A percentile compares a stretch with the other conserved stretches of the same genome.
Evolutionary conservation across 2,329 filamentous ascomycete species (phyloP).

Genomic region (Colletotrichum eremochloae): DNA sequence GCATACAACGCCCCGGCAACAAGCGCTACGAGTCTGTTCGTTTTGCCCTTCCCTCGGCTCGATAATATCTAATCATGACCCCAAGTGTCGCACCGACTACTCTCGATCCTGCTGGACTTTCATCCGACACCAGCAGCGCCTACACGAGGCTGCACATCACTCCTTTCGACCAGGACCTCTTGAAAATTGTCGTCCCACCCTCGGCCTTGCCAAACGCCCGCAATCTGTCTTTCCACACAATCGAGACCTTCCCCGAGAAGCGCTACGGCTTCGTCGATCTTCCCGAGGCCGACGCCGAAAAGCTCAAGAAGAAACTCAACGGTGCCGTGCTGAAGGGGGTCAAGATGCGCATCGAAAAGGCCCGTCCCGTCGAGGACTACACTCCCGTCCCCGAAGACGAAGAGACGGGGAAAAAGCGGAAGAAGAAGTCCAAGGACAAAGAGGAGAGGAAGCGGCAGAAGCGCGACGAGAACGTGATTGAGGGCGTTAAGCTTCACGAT

Average conservation of each 20-base stretch:
- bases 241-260: slow-evolving; percentile 91
- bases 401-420: slow-evolving; percentile 56
- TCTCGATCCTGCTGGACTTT: slow-evolving; percentile 18
- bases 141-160: slow-evolving; percentile 84
- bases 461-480: slow-evolving; percentile 63
- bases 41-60: background rate
- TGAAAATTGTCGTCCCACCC: slow-evolving; percentile 78
- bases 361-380: slow-evolving; percentile 72
- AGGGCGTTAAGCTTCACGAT: slow-evolving; percentile 78
- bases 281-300: slow-evolving; percentile 85
- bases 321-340: slow-evolving; percentile 85
- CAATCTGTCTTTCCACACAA: slow-evolving; percentile 87
- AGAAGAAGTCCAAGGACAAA: slow-evolving; percentile 54
- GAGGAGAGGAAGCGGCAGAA: slow-evolving; percentile 63
- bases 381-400: slow-evolving; percentile 53
- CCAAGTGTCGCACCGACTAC: slow-evolving; percentile 12
- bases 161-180: slow-evolving; percentile 82
- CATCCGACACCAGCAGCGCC: slow-evolving; percentile 41
- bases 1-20: slow-evolving; percentile 16
- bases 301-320: slow-evolving; percentile 90
- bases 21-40: slow-evolving; percentile 13
- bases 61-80: slow-evolving; percentile 36
- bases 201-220: slow-evolving; percentile 75
- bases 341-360: slow-evolving; percentile 88
- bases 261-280: slow-evolving; percentile 92